Conservation (phyloP, 2,329 filamentous ascomycete genomes). For the Podosphaera aphanis region DNA sequence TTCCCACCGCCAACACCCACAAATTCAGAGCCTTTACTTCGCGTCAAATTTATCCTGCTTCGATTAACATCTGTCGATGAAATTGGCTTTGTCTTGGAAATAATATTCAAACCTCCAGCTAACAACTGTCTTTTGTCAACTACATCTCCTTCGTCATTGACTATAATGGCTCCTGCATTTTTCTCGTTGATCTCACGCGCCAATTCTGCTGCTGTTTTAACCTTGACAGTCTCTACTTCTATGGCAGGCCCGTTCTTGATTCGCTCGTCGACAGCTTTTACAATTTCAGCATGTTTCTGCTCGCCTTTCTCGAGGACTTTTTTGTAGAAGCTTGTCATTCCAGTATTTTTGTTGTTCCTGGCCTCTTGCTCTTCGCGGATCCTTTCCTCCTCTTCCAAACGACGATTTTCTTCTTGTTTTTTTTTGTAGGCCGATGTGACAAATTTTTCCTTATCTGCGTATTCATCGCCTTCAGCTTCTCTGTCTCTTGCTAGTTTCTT, state of each 20-base stretch:
- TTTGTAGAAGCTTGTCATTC: conserved; percentile 60
- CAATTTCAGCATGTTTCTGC: conserved; percentile 40
- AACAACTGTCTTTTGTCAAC: conserved; percentile 68
- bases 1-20: conserved; percentile 27
- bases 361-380: conserved; percentile 38
- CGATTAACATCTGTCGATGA: background rate
- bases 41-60: conserved; percentile 2
- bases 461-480: conserved; percentile 60
- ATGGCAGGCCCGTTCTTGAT: conserved; percentile 21
- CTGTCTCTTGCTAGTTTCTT: conserved; percentile 57
- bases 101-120: conserved; percentile 50
- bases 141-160: conserved; percentile 67
- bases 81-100: conserved; percentile 30
- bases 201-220: conserved; percentile 36
- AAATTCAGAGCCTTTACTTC: conserved; percentile 15
- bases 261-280: conserved; percentile 40
- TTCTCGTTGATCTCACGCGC: conserved; percentile 43
- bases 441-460: conserved; percentile 63
- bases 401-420: conserved; percentile 53
- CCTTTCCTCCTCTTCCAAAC: conserved; percentile 49
- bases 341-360: conserved; percentile 38
- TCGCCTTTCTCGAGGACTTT: conserved; percentile 50
- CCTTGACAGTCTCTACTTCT: conserved; percentile 15
- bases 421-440: conserved; percentile 64
- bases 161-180: conserved; percentile 31